phyloP scores from a whole-genome alignment of 371 early-diverging fungal genomes.

The Zychaea mexicana region DNA sequence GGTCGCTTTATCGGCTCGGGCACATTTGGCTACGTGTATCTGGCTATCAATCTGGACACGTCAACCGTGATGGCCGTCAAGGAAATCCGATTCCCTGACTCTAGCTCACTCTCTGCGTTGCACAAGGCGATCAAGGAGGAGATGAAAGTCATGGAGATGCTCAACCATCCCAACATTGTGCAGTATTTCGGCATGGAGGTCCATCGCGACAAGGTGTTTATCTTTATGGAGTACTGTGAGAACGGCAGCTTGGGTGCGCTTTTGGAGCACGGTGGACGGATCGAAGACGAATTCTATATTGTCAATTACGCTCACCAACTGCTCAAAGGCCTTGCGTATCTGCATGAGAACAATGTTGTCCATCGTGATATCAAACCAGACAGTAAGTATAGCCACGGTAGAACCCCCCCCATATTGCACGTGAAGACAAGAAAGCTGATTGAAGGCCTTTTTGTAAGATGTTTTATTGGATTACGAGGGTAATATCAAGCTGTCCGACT shows the following conservation, averaged over 20 bases:
- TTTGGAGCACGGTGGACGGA: slow-evolving; percentile 78
- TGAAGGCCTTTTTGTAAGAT: slow-evolving; percentile 53
- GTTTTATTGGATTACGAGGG: slow-evolving; percentile 80
- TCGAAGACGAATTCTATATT: slow-evolving; percentile 73
- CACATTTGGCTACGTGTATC: slow-evolving; percentile 84
- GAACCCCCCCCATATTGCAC: not conserved
- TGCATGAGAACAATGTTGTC: slow-evolving; percentile 85
- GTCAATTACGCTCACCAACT: slow-evolving; percentile 86
- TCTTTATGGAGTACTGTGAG: slow-evolving; percentile 95
- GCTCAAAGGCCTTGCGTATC: slow-evolving; percentile 82
- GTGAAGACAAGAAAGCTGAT: not conserved
- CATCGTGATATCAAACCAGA: slow-evolving; percentile 94
- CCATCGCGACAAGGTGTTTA: slow-evolving; percentile 85
- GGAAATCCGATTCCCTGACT: slow-evolving; percentile 85
- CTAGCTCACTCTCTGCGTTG: slow-evolving; percentile 63
- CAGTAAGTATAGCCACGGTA: slow-evolving; percentile 51
- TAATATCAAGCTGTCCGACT: slow-evolving; percentile 85
- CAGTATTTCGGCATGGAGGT: slow-evolving; percentile 91
- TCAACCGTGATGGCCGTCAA: slow-evolving; percentile 92
- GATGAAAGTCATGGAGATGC: slow-evolving; percentile 89
- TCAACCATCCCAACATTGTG: slow-evolving; percentile 88
- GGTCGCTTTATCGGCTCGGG: slow-evolving; percentile 87
- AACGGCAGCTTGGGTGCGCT: slow-evolving; percentile 80
- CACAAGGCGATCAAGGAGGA: slow-evolving; percentile 84
- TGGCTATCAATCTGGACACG: slow-evolving; percentile 83